phyloP scores from a whole-genome alignment of 2,329 filamentous ascomycete genomes.

The Domatiomyces globalis region DNA sequence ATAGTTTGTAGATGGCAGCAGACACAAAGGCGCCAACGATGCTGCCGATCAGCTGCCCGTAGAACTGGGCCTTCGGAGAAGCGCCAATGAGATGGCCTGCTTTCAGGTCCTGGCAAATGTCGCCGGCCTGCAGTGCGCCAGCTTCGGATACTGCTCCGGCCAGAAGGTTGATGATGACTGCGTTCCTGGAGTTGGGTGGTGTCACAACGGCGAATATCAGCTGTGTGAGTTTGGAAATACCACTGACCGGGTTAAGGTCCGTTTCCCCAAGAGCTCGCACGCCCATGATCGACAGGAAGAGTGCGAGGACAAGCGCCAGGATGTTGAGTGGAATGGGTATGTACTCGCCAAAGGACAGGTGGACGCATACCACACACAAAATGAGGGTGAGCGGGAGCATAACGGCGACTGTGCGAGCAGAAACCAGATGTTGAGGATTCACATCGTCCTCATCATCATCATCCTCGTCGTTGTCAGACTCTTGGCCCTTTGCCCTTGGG shows the following conservation, averaged over 20 bases:
- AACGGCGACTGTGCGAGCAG: slow-evolving; percentile 54
- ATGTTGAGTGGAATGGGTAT: slow-evolving; percentile 66
- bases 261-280: slow-evolving; percentile 60
- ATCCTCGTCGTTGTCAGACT: slow-evolving; percentile 5
- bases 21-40: slow-evolving; percentile 74
- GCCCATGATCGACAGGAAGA: slow-evolving; percentile 52
- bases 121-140: slow-evolving; percentile 83
- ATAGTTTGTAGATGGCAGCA: slow-evolving; percentile 75
- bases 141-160: slow-evolving; percentile 78
- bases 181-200: slow-evolving; percentile 64
- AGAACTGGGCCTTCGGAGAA: slow-evolving; percentile 88
- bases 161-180: slow-evolving; percentile 87
- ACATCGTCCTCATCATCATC: slow-evolving; percentile 56
- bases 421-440: slow-evolving; percentile 68
- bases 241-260: slow-evolving; percentile 88
- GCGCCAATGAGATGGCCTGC: slow-evolving; percentile 88
- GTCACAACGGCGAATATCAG: slow-evolving; percentile 87
- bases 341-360: slow-evolving; percentile 66
- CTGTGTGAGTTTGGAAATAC: slow-evolving; percentile 92
- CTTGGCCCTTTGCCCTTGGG: slow-evolving; percentile 4
- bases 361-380: slow-evolving; percentile 69
- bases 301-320: slow-evolving; percentile 68
- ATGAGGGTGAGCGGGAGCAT: slow-evolving; percentile 62
- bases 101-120: slow-evolving; percentile 94
- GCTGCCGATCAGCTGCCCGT: slow-evolving; percentile 84